These are phyloP conservation scores for Talaromyces ruber DNA, from an alignment of 495 filamentous ascomycete genomes.

Conservation along the genomic window DNA sequence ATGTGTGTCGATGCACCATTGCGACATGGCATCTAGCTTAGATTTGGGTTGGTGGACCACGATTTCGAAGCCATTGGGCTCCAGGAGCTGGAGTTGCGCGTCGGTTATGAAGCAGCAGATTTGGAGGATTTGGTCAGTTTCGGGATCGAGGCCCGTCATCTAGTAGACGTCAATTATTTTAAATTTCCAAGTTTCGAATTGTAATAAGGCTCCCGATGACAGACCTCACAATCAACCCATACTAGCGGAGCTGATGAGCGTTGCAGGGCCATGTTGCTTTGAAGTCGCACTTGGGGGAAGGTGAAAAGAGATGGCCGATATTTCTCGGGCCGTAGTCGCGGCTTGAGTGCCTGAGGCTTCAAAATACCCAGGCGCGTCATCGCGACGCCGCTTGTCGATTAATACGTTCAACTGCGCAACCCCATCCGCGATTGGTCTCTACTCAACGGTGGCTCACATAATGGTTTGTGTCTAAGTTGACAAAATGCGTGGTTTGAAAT, in stretches of 20 bases:
- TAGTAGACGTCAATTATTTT: slow-evolving; percentile 20
- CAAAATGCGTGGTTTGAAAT: too few relatives aligned
- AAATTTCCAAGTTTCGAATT: too few relatives aligned
- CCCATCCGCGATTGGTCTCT: background rate
- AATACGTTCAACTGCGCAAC: background rate
- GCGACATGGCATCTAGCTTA: slow-evolving; percentile 66
- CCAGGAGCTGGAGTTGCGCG: slow-evolving; percentile 63
- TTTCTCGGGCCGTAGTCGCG: background rate
- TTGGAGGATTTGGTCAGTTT: slow-evolving; percentile 77
- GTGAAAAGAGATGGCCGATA: background rate
- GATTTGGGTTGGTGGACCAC: slow-evolving; percentile 68
- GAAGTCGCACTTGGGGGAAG: background rate
- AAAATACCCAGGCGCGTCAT: background rate
- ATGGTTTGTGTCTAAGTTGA: too few relatives aligned
- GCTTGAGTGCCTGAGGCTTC: background rate
- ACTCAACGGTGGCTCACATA: background rate
- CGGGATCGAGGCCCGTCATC: slow-evolving; percentile 89
- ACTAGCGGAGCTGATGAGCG: slow-evolving; percentile 57
- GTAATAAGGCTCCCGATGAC: too few relatives aligned
- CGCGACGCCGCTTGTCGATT: background rate
- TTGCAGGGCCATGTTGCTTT: slow-evolving; percentile 27
- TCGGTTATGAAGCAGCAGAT: slow-evolving; percentile 92
- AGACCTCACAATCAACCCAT: slow-evolving; percentile 87
- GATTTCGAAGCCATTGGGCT: slow-evolving; percentile 67
- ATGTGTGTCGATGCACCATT: slow-evolving; percentile 59